Conservation (phyloP, 768 basidiomycete species). For the Auricularia cornea region DNA sequence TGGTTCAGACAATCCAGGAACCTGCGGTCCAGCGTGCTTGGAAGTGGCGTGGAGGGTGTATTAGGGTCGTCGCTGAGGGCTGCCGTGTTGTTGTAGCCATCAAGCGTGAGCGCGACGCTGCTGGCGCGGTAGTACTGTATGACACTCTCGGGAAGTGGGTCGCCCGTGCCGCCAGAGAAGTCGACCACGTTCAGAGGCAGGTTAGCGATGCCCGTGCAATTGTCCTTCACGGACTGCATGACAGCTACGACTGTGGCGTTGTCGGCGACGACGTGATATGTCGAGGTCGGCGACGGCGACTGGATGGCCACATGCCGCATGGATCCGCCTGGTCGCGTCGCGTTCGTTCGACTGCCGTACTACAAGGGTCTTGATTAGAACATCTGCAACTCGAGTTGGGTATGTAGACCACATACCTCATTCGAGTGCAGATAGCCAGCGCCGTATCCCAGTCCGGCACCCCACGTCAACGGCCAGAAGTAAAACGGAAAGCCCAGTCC, state of each 20-base stretch:
- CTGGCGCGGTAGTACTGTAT: slow-evolving; percentile 9
- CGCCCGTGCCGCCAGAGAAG: background rate
- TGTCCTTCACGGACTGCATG: slow-evolving; percentile 33
- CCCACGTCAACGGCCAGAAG: slow-evolving; percentile 59
- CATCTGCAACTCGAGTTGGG: too few species aligned
- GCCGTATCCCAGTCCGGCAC: slow-evolving; percentile 17
- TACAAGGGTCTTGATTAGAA: slow-evolving; percentile 14
- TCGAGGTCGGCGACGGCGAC: slow-evolving; percentile 31
- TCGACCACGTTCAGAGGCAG: background rate
- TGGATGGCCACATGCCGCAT: slow-evolving; percentile 30
- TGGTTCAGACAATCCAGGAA: slow-evolving; percentile 11
- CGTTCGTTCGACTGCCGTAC: slow-evolving; percentile 39
- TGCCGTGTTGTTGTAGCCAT: slow-evolving; percentile 9
- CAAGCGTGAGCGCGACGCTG: slow-evolving; percentile 6
- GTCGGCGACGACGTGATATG: slow-evolving; percentile 41
- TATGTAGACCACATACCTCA: slow-evolving; percentile 43
- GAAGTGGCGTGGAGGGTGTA: background rate
- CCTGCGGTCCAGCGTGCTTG: background rate
- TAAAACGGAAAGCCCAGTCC: slow-evolving; percentile 52
- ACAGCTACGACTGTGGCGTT: slow-evolving; percentile 38
- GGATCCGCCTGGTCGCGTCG: slow-evolving; percentile 42
- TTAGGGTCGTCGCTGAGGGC: background rate
- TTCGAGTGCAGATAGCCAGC: slow-evolving; percentile 27
- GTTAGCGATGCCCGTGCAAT: slow-evolving; percentile 24
- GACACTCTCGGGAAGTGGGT: background rate